Conservation (phyloP, 2,329 filamentous ascomycete genomes). For the Balansia obtecta region DNA sequence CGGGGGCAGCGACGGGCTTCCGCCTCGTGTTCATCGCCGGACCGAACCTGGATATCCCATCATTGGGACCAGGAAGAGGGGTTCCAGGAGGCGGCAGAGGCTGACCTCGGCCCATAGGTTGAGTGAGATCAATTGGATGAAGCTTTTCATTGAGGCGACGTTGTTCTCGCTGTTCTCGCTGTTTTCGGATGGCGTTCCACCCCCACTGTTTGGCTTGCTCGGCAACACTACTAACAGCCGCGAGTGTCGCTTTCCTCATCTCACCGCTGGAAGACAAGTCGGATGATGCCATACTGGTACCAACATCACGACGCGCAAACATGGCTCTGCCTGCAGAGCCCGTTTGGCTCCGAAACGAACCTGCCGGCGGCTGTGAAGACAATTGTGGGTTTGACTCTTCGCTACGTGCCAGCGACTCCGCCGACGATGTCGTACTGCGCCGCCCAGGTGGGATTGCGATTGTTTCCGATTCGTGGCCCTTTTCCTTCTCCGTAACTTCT, state of each 20-base stretch:
- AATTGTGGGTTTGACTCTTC: slow-evolving; percentile 14
- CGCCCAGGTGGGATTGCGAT: slow-evolving; percentile 17
- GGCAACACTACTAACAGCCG: slow-evolving; percentile 43
- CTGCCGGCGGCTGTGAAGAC: slow-evolving; percentile 19
- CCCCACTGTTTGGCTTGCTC: slow-evolving; percentile 47
- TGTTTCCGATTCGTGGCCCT: slow-evolving; percentile 17
- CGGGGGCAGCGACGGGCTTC: slow-evolving; percentile 48
- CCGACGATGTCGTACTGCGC: slow-evolving; percentile 27
- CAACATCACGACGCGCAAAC: slow-evolving; percentile 27
- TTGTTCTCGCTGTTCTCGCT: slow-evolving; percentile 35
- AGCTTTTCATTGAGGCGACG: slow-evolving; percentile 21
- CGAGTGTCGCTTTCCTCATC: slow-evolving; percentile 36
- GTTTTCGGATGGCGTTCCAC: slow-evolving; percentile 41
- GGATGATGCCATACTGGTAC: slow-evolving; percentile 23
- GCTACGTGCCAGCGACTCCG: slow-evolving; percentile 16
- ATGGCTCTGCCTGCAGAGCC: slow-evolving; percentile 26
- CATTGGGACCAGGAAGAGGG: slow-evolving; percentile 57
- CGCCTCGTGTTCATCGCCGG: slow-evolving; percentile 48
- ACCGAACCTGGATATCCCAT: slow-evolving; percentile 45
- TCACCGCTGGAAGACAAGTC: slow-evolving; percentile 23
- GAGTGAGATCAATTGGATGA: slow-evolving; percentile 32
- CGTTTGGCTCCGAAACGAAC: slow-evolving; percentile 28
- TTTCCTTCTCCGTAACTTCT: slow-evolving; percentile 29
- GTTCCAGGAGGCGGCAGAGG: slow-evolving; percentile 71
- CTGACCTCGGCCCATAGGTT: slow-evolving; percentile 73